Conservation (phyloP, 2,329 filamentous ascomycete genomes). For the Gnomoniopsis sp. region DNA sequence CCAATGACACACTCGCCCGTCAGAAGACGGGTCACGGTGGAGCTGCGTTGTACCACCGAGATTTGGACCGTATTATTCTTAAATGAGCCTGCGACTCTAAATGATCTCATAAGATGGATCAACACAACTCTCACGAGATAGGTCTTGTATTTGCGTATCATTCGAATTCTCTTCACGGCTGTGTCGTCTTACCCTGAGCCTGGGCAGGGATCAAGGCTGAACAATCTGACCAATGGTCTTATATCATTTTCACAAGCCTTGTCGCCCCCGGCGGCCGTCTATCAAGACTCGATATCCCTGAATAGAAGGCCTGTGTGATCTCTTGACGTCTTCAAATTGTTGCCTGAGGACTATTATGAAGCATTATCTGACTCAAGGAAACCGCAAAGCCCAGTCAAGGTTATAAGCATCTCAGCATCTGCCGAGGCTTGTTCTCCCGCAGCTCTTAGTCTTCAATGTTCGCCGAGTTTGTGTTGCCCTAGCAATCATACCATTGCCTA, state of each 20-base stretch:
- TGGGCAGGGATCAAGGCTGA: neutral
- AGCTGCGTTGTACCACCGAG: neutral
- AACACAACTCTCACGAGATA: neutral
- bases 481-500: neutral
- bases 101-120: neutral
- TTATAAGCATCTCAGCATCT: too few relatives aligned
- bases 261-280: neutral
- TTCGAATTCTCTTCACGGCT: neutral
- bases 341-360: too few relatives aligned
- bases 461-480: neutral
- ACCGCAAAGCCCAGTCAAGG: too few relatives aligned
- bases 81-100: too few relatives aligned
- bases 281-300: neutral
- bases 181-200: neutral
- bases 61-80: neutral
- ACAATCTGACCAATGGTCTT: slow-evolving; percentile 13
- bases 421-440: too few relatives aligned
- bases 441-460: too few relatives aligned
- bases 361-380: too few relatives aligned
- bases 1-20: too few relatives aligned
- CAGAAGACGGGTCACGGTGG: neutral
- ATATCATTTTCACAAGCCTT: slow-evolving; percentile 1
- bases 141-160: neutral
- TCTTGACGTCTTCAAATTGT: too few relatives aligned
- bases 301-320: too few relatives aligned